These are phyloP conservation scores for Pseudogymnoascus sp. DNA, from an alignment of 2,329 filamentous ascomycete species.

Conservation along the genomic window DNA sequence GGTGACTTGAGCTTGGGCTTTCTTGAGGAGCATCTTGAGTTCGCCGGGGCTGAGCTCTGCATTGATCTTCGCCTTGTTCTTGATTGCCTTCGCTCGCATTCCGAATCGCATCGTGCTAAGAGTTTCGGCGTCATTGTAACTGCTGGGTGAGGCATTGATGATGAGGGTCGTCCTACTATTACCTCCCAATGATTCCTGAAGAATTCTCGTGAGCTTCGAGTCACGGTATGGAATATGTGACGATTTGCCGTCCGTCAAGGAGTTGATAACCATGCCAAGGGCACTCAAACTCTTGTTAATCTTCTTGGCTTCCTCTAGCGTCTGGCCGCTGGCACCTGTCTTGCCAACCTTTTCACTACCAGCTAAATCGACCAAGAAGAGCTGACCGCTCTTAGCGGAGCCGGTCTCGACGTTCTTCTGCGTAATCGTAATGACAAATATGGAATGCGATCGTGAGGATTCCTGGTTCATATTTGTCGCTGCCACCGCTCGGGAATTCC, in stretches of 20 bases:
- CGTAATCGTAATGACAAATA: constrained; percentile 92
- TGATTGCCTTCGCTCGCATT: constrained; percentile 94
- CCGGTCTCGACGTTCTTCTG: constrained; percentile 98
- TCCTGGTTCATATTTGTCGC: constrained; percentile 99
- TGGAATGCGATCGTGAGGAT: constrained; percentile 94
- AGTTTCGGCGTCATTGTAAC: constrained; percentile 95
- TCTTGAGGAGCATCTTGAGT: constrained; percentile 85
- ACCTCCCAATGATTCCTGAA: constrained; percentile 94
- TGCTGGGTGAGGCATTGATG: constrained; percentile 98
- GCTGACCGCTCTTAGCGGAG: constrained; percentile 88
- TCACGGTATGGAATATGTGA: constrained; percentile 94
- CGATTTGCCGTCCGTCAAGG: constrained; percentile 92
- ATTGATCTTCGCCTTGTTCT: constrained; percentile 99
- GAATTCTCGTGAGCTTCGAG: constrained; percentile 91
- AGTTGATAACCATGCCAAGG: constrained; percentile 97
- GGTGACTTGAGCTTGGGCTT: constrained; percentile 80
- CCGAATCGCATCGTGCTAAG: constrained; percentile 87
- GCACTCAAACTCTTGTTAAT: constrained; percentile 99
- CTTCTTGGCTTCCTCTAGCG: constrained; percentile 96
- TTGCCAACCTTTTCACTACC: constrained; percentile 98
- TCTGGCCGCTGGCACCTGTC: constrained; percentile 94
- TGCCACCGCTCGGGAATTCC: constrained; percentile 79
- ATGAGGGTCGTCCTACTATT: constrained; percentile 98
- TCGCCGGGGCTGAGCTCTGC: constrained; percentile 92
- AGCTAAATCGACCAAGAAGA: constrained; percentile 95